Base-by-base conservation (phyloP, 768 basidiomycete species). In the Amyloporia xantha region DNA sequence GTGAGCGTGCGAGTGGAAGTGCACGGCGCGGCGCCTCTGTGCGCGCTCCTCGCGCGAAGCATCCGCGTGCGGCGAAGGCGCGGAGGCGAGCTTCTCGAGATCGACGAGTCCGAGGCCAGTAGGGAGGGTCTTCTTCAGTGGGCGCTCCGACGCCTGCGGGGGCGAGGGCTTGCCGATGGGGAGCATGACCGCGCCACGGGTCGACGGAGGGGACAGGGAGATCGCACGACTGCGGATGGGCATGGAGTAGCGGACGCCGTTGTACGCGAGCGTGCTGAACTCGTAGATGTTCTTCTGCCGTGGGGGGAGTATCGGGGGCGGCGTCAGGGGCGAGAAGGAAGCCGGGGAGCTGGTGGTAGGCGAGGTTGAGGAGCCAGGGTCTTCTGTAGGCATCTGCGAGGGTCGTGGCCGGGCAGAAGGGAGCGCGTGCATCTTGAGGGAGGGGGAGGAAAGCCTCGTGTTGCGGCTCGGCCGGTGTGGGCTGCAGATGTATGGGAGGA, bases 101-200 rank as follows among this genome's bases (percentile, higher is more conserved):
- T 39, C 30, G 2, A 26, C 47, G 37, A 48, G 47, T 2, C 47
- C 47, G 20, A 48, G 38, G 2, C 47, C 36, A 15, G 45, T 26
- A 4, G 45, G 23, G 4, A 45, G 19, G 25, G 17, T 30, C n/a
- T 13, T n/a, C 21, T 17, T 27, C 23, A 7, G 12, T 17, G 21
- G 9, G 13, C 38, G 47, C 26, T 33, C 44, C 4, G 20, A 21
- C n/a, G 44, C 3, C 36, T 38, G 47, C 12, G 26, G 11, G 11
- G 37, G 37, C 23, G 45, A 35, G 20, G 19, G 19, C 20, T 24
- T 41, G 5, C 47, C 47, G 38, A 48, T 48, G 47, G 47, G 47
- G 5, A 48, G 47, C 5, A 38, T 23, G 25, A 39, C 4, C 6
- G 47, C 26, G 26, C 28, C 21, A 9, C 7, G 5, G 39, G 21